Evolutionary conservation across 2,329 filamentous ascomycete species (phyloP).

Genomic region (Colletotrichum echinochloae): DNA sequence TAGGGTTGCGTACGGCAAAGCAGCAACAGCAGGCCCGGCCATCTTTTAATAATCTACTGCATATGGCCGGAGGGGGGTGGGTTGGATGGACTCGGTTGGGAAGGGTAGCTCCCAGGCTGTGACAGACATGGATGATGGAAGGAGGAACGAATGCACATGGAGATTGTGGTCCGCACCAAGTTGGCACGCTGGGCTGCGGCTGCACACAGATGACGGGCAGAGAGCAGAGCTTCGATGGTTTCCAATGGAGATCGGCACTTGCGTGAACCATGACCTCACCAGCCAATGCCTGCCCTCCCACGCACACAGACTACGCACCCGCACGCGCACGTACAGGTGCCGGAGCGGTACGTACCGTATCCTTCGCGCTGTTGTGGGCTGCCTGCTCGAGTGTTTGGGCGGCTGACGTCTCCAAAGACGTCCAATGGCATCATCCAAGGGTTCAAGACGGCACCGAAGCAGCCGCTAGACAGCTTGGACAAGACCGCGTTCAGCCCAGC

Average conservation of each 20-base stretch:
- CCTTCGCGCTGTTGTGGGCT: background rate
- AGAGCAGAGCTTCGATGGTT: constrained; percentile 34
- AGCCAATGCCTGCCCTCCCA: constrained; percentile 21
- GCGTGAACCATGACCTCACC: constrained; percentile 42
- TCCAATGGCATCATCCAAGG: constrained; percentile 40
- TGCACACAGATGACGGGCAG: constrained; percentile 8
- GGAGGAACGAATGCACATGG: constrained; percentile 10
- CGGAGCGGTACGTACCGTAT: constrained; percentile 1
- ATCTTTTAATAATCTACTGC: constrained; percentile 37
- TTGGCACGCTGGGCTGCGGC: background rate
- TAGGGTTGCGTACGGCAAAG: constrained; percentile 17
- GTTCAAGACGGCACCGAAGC: constrained; percentile 26
- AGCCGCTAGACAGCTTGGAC: constrained; percentile 31
- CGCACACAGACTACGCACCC: constrained; percentile 1
- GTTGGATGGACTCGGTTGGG: constrained; percentile 18
- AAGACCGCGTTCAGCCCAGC: constrained; percentile 34
- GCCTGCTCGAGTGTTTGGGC: constrained; percentile 2
- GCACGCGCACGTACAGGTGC: background rate
- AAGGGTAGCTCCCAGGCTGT: constrained; percentile 9
- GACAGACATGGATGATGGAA: constrained; percentile 17
- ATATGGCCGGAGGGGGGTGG: constrained; percentile 3
- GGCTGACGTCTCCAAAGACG: constrained; percentile 10
- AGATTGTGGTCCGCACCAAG: background rate
- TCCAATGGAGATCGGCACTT: constrained; percentile 41
- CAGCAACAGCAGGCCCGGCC: constrained; percentile 19